Conservation (phyloP, 1,284 basidiomycete genomes). For the Fomes fomentarius region DNA sequence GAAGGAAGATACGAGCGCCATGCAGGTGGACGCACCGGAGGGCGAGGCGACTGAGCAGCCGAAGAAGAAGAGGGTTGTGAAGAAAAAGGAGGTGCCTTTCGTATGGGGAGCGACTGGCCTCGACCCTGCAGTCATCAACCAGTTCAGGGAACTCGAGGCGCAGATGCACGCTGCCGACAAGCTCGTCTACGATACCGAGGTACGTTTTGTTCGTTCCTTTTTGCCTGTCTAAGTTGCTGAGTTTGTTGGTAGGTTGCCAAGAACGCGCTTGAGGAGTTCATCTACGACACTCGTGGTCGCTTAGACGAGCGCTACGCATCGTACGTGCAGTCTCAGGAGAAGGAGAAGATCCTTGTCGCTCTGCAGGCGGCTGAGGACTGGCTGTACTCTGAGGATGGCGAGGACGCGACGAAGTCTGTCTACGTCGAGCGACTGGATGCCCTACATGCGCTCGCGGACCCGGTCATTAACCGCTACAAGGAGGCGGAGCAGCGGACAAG, state of each 20-base stretch:
- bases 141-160: conserved; percentile 77
- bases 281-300: conserved; percentile 92
- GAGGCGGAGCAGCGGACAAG: conserved; percentile 82
- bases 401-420: conserved; percentile 87
- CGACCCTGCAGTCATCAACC: conserved; percentile 65
- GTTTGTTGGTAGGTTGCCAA: conserved; percentile 75
- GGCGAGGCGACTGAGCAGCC: conserved; percentile 50
- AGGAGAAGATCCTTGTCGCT: conserved; percentile 69
- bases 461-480: conserved; percentile 78
- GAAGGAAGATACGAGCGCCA: conserved; percentile 70
- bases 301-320: conserved; percentile 84
- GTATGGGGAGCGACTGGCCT: conserved; percentile 66
- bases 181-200: conserved; percentile 94
- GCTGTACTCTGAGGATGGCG: conserved; percentile 95
- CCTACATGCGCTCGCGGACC: conserved; percentile 84
- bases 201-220: no score
- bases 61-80: conserved; percentile 83
- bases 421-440: conserved; percentile 72
- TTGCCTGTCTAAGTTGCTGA: no score
- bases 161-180: conserved; percentile 90
- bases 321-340: conserved; percentile 77
- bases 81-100: conserved; percentile 82
- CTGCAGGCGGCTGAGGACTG: conserved; percentile 88
- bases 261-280: conserved; percentile 96
- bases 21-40: conserved; percentile 64